A percentile compares a stretch with the other conserved stretches of the same genome.
phyloP scores from a whole-genome alignment of 257 asterid species.

The Przewalskia tangutica region DNA sequence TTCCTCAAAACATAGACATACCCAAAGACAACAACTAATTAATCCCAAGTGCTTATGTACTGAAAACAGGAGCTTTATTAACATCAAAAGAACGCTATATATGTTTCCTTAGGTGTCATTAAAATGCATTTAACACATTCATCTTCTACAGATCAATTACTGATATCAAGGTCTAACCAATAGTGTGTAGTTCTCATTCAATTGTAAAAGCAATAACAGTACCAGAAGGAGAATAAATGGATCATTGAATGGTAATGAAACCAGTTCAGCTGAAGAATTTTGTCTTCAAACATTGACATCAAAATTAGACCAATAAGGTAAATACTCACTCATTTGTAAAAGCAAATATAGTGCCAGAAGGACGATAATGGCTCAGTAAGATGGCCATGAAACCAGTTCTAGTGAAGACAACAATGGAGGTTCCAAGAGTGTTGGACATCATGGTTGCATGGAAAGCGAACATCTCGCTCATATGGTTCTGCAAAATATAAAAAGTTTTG shows the following conservation, averaged over 20 bases:
- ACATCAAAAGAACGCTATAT: neutral
- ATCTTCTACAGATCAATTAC: neutral
- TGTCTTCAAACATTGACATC: neutral
- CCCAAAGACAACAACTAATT: neutral
- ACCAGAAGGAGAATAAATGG: neutral
- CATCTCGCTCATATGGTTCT: conserved; percentile 99
- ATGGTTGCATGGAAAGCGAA: conserved; percentile 96
- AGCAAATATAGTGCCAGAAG: conserved; percentile 94
- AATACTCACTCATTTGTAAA: conserved; percentile 85
- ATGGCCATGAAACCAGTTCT: conserved; percentile 94
- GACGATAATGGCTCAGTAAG: conserved; percentile 86
- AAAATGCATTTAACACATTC: neutral
- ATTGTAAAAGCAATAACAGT: neutral
- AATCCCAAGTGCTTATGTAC: neutral
- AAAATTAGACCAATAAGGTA: neutral
- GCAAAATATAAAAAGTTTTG: conserved; percentile 26
- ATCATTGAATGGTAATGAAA: neutral
- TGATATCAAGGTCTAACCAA: neutral
- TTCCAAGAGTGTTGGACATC: conserved; percentile 95
- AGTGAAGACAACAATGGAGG: conserved; percentile 90
- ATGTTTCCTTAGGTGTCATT: neutral
- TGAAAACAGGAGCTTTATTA: neutral
- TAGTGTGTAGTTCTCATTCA: neutral
- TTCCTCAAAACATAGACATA: neutral
- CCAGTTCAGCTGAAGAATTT: neutral